Conservation (phyloP, 192 early-diverging fungal genomes). For the Phlyctochytrium bullatum region DNA sequence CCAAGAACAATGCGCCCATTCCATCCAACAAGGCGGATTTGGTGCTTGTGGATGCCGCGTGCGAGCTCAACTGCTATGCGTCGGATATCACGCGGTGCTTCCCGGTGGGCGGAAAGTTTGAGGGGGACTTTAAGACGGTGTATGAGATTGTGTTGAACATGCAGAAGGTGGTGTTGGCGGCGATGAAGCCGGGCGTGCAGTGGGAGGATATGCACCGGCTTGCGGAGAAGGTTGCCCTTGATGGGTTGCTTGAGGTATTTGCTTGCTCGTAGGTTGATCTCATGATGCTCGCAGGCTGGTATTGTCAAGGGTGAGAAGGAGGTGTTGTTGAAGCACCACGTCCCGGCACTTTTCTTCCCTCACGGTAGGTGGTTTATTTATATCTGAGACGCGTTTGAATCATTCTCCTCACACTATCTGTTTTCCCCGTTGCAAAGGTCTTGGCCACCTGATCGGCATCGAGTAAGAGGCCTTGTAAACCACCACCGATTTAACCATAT, state of each 20-base stretch:
- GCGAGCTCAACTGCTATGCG: conserved; percentile 76
- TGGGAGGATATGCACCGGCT: conserved; percentile 84
- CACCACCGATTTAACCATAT: conserved; percentile 39
- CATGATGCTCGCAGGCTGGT: conserved; percentile 45
- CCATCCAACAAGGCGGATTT: conserved; percentile 39
- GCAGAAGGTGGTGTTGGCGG: conserved; percentile 69
- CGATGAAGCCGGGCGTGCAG: conserved; percentile 67
- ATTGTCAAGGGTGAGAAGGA: conserved; percentile 67
- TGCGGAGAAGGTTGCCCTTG: conserved; percentile 59
- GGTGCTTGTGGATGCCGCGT: conserved; percentile 57
- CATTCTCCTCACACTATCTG: too few species aligned
- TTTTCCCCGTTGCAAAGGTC: too few species aligned
- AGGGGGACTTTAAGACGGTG: conserved; percentile 64
- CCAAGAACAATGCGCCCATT: conserved; percentile 38
- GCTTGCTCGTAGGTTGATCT: conserved; percentile 8
- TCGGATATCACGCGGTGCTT: conserved; percentile 88
- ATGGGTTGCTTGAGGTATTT: conserved; percentile 63
- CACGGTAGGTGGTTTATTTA: too few species aligned
- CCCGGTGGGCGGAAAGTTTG: conserved; percentile 76
- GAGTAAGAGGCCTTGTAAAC: neutral
- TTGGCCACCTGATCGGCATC: conserved; percentile 79
- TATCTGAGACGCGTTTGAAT: too few species aligned
- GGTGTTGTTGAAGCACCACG: conserved; percentile 61
- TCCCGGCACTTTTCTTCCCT: conserved; percentile 83
- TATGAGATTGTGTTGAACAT: conserved; percentile 81